These are phyloP conservation scores for Pinus tabuliformis DNA, from an alignment of 75 land plant species.

Conservation along the genomic window DNA sequence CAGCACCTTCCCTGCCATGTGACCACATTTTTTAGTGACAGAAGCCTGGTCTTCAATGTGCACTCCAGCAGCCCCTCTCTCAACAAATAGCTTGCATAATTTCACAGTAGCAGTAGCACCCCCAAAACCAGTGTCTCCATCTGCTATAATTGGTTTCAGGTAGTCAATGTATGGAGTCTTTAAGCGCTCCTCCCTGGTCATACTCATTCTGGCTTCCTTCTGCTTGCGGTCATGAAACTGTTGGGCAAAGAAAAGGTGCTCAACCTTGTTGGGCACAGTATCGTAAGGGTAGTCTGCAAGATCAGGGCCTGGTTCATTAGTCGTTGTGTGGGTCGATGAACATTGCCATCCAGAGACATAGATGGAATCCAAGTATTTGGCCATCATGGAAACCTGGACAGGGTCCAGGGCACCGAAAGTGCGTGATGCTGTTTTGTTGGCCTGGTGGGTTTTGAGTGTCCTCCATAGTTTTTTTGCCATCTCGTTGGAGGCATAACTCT, in stretches of 20 bases:
- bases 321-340: slow-evolving; percentile 84
- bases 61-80: slow-evolving; percentile 87
- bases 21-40: slow-evolving; percentile 77
- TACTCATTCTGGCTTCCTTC: slow-evolving; percentile 69
- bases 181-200: slow-evolving; percentile 53
- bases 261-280: slow-evolving; percentile 95
- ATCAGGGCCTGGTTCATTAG: slow-evolving; percentile 94
- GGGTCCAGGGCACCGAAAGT: slow-evolving; percentile 93
- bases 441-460: slow-evolving; percentile 76
- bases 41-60: slow-evolving; percentile 80
- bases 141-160: slow-evolving; percentile 82
- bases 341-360: slow-evolving; percentile 89
- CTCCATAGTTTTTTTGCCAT: slow-evolving; percentile 87
- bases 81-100: slow-evolving; percentile 94
- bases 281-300: slow-evolving; percentile 95
- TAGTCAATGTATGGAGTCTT: slow-evolving; percentile 77
- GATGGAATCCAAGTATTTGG: slow-evolving; percentile 81
- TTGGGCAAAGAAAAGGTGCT: slow-evolving; percentile 91
- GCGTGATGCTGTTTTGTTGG: slow-evolving; percentile 72
- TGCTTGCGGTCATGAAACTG: slow-evolving; percentile 91
- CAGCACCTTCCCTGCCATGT: slow-evolving; percentile 96
- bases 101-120: slow-evolving; percentile 92
- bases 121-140: slow-evolving; percentile 92
- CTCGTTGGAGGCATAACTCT: slow-evolving; percentile 64
- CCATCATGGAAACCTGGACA: slow-evolving; percentile 94